Conservation (phyloP, 2,329 filamentous ascomycete species). For the Curvularia eragrostidis region DNA sequence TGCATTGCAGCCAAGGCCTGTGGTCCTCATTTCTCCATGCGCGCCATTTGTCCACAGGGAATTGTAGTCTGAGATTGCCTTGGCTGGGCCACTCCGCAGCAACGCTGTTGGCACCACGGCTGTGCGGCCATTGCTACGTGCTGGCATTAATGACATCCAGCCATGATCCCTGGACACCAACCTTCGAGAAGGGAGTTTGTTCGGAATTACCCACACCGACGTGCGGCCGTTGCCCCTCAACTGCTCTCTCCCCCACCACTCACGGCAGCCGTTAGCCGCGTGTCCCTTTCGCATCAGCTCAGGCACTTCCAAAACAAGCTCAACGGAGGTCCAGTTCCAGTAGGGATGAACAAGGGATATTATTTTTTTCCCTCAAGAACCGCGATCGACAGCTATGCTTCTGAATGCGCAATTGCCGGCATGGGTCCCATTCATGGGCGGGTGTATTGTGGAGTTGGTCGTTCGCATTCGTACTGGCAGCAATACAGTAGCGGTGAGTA, state of each 20-base stretch:
- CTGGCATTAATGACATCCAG: constrained; percentile 14
- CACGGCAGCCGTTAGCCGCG: constrained; percentile 18
- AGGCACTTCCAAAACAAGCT: constrained; percentile 12
- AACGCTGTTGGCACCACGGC: constrained; percentile 14
- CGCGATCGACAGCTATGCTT: constrained; percentile 12
- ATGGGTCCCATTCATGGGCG: constrained; percentile 9
- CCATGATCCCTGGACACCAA: constrained; percentile 26
- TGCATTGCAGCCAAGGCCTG: constrained; percentile 1
- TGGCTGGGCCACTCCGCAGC: constrained; percentile 9
- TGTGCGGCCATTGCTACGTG: constrained; percentile 22
- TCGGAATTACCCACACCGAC: constrained; percentile 26
- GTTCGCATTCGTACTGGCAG: constrained; percentile 14
- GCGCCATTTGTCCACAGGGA: constrained; percentile 3
- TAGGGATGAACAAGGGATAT: not conserved
- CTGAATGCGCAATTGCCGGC: constrained; percentile 12
- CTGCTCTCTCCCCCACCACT: constrained; percentile 14
- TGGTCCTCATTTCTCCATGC: not conserved
- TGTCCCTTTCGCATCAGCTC: constrained; percentile 12
- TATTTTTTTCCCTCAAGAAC: not conserved
- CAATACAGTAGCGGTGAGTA: constrained; percentile 16
- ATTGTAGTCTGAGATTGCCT: constrained; percentile 8
- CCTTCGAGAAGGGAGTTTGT: constrained; percentile 35
- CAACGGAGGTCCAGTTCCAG: constrained; percentile 10
- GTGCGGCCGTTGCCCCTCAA: constrained; percentile 25
- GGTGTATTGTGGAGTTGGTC: constrained; percentile 21